Percentiles rank a stretch among this genome's conserved stretches.
These are phyloP conservation scores for Coccomyxa sp. DNA, from an alignment of 139 green algal genomes.

Conservation along the genomic window DNA sequence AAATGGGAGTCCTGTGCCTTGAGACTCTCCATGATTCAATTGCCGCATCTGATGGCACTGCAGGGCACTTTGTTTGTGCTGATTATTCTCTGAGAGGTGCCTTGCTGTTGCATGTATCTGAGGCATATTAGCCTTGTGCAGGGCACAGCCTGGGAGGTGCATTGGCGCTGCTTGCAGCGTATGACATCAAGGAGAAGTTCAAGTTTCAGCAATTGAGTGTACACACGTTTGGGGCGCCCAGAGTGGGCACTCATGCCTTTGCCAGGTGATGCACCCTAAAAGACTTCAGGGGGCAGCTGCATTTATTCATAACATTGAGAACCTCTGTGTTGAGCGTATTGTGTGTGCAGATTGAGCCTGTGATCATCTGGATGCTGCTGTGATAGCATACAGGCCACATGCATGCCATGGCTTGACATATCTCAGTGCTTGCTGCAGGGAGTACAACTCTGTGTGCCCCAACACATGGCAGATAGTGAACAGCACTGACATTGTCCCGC, in stretches of 20 bases:
- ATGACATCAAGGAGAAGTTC: conserved; percentile 46
- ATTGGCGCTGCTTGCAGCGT: conserved; percentile 76
- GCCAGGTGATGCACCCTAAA: not conserved
- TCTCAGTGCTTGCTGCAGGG: not conserved
- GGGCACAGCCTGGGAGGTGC: conserved; percentile 85
- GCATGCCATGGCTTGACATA: not conserved
- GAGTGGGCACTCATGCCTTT: conserved; percentile 51
- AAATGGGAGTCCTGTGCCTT: not conserved
- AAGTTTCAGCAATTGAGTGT: not conserved
- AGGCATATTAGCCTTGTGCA: not conserved
- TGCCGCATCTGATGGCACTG: no score
- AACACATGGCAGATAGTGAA: conserved; percentile 72
- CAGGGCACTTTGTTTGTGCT: not conserved
- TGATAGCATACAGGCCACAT: not conserved
- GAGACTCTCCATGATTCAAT: not conserved
- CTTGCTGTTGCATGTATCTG: not conserved
- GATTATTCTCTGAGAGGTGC: not conserved
- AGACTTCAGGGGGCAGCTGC: not conserved
- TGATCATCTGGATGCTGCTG: no score
- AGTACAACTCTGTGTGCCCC: conserved; percentile 53
- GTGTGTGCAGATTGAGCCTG: not conserved
- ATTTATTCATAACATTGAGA: not conserved
- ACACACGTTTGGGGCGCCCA: conserved; percentile 77
- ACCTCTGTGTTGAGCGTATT: not conserved
- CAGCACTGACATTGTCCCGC: conserved; percentile 14